Conservation (phyloP, 306 rosid genomes). For the Geum urbanum region DNA sequence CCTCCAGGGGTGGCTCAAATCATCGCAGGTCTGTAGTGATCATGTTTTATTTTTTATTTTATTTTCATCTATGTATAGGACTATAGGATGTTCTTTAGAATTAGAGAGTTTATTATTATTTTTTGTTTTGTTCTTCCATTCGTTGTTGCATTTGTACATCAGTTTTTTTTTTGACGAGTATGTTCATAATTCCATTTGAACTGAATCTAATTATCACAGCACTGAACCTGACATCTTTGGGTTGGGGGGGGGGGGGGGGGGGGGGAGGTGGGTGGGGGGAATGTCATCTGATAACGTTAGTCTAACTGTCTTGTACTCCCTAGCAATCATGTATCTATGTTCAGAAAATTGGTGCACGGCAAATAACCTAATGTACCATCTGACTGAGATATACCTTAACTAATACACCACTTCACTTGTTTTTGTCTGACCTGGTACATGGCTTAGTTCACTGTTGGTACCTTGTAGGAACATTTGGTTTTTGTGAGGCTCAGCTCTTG, state of each 20-base stretch:
- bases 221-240: neutral
- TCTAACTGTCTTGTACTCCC: neutral
- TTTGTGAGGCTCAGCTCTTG: neutral
- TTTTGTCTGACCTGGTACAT: neutral
- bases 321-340: neutral
- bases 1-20: slow-evolving; percentile 56
- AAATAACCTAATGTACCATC: neutral
- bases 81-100: neutral
- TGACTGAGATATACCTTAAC: neutral
- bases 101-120: neutral
- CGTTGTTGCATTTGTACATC: neutral
- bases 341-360: neutral
- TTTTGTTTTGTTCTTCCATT: neutral
- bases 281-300: neutral
- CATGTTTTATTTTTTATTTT: neutral
- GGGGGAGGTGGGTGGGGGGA: no score
- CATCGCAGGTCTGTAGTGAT: slow-evolving; percentile 56
- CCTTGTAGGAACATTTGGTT: neutral
- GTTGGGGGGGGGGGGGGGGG: no score
- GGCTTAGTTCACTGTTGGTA: neutral
- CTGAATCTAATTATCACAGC: neutral
- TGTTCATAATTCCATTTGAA: neutral
- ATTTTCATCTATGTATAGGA: neutral
- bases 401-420: neutral
- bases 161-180: neutral